A percentile compares a stretch with the other conserved stretches of the same genome.
phyloP scores from a whole-genome alignment of 495 filamentous ascomycete species.

The Jackrogersella multiformis region DNA sequence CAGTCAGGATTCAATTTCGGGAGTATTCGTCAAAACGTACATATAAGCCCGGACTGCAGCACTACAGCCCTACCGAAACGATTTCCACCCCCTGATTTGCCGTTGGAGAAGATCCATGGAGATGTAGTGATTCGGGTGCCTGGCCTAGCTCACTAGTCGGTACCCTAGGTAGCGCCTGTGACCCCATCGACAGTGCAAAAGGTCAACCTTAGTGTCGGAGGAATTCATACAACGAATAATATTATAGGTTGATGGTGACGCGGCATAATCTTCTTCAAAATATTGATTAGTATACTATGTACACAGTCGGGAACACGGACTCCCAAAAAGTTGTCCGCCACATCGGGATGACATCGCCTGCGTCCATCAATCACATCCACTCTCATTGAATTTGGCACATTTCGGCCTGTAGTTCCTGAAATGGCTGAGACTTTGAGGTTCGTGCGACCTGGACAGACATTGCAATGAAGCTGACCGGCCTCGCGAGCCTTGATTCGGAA shows the following conservation, averaged over 20 bases:
- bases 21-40: background rate
- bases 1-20: background rate
- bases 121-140: background rate
- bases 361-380: background rate
- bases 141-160: slow-evolving; percentile 5
- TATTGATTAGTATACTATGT: slow-evolving; percentile 1
- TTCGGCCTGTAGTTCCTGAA: too few species aligned
- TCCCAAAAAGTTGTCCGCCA: background rate
- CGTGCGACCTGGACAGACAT: background rate
- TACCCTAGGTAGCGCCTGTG: background rate
- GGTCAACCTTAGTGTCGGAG: slow-evolving; percentile 12
- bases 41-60: background rate
- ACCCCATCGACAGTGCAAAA: background rate
- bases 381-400: background rate
- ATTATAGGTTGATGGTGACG: slow-evolving; percentile 1
- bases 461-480: background rate
- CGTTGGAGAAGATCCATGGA: background rate
- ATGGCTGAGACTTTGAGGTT: background rate
- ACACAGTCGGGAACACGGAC: background rate
- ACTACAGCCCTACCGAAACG: background rate
- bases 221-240: background rate
- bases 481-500: background rate
- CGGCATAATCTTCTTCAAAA: background rate
- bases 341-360: background rate
- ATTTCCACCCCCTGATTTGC: background rate